Percentiles rank a stretch among this genome's conserved stretches.
Evolutionary conservation across 1,284 basidiomycete genomes (phyloP).

Genomic region (Cryptococcus sp.): DNA sequence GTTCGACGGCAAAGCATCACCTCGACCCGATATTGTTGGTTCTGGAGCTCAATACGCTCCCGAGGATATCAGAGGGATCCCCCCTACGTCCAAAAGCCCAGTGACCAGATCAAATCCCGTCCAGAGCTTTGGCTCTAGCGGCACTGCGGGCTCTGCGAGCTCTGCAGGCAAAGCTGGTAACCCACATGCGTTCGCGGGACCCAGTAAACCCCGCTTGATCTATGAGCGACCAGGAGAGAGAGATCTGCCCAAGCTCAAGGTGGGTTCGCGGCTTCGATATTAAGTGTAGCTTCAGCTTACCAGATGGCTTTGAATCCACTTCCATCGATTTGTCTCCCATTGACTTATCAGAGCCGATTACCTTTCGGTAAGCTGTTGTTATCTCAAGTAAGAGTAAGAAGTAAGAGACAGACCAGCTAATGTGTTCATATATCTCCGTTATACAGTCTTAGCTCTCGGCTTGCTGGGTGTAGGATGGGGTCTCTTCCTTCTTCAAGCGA

Average conservation of each 20-base stretch:
- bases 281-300: neutral
- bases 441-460: slow-evolving; percentile 40
- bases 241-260: slow-evolving; percentile 44
- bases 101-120: too few relatives aligned
- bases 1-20: too few relatives aligned
- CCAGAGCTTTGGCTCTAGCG: neutral
- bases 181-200: slow-evolving; percentile 51
- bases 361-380: slow-evolving; percentile 33
- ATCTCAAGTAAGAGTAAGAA: neutral
- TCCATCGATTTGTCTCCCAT: slow-evolving; percentile 1
- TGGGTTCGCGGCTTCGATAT: slow-evolving; percentile 11
- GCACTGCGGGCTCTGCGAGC: slow-evolving; percentile 4
- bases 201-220: slow-evolving; percentile 42
- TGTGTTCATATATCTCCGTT: slow-evolving; percentile 5
- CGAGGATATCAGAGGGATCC: neutral
- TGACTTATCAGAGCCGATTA: slow-evolving; percentile 29
- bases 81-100: too few relatives aligned
- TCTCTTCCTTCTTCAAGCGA: slow-evolving; percentile 50
- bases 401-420: slow-evolving; percentile 1
- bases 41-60: slow-evolving; percentile 7
- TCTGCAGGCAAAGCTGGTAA: slow-evolving; percentile 38
- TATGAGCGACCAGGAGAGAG: slow-evolving; percentile 42
- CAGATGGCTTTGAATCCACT: neutral
- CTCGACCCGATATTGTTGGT: too few relatives aligned
- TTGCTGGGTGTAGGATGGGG: slow-evolving; percentile 46